phyloP scores from a whole-genome alignment of 305 asterid genomes.

The Fraxinus latifolia region DNA sequence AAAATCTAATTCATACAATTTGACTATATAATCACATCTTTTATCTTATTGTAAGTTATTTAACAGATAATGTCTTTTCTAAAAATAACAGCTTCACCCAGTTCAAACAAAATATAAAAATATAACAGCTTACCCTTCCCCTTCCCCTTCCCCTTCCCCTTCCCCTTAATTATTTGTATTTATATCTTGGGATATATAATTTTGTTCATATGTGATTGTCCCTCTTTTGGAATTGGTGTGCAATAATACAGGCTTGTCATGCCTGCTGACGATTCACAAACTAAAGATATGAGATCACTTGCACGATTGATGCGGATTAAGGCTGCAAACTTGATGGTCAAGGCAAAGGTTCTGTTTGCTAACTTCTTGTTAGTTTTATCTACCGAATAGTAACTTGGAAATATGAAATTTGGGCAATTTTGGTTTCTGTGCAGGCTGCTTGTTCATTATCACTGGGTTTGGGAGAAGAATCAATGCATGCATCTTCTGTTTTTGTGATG shows the following conservation, averaged over 20 bases:
- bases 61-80: not conserved
- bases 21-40: not conserved
- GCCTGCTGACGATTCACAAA: slow-evolving; percentile 61
- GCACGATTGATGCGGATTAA: slow-evolving; percentile 45
- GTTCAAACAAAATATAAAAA: no score
- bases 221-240: slow-evolving; percentile 17
- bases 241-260: slow-evolving; percentile 39
- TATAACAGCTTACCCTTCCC: not conserved
- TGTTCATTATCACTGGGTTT: slow-evolving; percentile 67
- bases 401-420: slow-evolving; percentile 11
- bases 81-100: not conserved
- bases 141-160: not conserved
- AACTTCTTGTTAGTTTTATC: slow-evolving; percentile 17
- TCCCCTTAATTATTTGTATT: not conserved
- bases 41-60: not conserved
- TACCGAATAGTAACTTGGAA: slow-evolving; percentile 2
- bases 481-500: slow-evolving; percentile 87
- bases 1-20: not conserved
- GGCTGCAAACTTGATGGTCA: slow-evolving; percentile 50
- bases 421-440: slow-evolving; percentile 58
- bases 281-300: slow-evolving; percentile 61
- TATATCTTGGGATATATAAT: not conserved
- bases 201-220: not conserved
- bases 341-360: slow-evolving; percentile 58
- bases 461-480: slow-evolving; percentile 76